Conservation (phyloP, 73 alveolate species). For the Symbiodinium pilosum region DNA sequence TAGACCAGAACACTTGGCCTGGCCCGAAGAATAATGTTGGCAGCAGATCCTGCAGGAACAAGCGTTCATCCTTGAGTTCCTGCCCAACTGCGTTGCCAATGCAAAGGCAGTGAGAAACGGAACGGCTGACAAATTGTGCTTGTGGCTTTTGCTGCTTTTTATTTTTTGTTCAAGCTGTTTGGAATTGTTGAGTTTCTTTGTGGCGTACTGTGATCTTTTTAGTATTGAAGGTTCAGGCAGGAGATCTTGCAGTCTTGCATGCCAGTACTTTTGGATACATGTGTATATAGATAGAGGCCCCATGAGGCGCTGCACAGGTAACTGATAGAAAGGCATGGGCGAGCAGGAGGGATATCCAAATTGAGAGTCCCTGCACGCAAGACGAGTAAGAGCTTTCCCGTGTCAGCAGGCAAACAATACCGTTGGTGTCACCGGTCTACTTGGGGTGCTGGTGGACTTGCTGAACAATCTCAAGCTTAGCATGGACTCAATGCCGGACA, state of each 20-base stretch:
- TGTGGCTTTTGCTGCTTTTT: background rate
- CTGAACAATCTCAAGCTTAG: slow-evolving; percentile 44
- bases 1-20: background rate
- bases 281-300: too few species aligned
- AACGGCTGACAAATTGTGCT: background rate
- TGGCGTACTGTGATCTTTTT: too few species aligned
- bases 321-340: too few species aligned
- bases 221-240: too few species aligned
- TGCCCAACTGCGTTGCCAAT: slow-evolving; percentile 68
- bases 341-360: too few species aligned
- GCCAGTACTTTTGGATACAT: too few species aligned
- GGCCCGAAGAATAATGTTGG: too few species aligned
- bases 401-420: slow-evolving; percentile 31
- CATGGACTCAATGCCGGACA: slow-evolving; percentile 24
- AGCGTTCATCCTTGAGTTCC: slow-evolving; percentile 47
- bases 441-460: slow-evolving; percentile 63
- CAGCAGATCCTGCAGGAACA: slow-evolving; percentile 23
- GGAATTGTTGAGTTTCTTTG: too few species aligned
- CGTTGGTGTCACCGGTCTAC: slow-evolving; percentile 47
- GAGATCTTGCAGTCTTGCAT: too few species aligned
- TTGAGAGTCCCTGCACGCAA: too few species aligned
- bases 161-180: too few species aligned
- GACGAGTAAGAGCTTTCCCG: background rate
- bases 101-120: slow-evolving; percentile 6
- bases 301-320: too few species aligned